These are phyloP conservation scores for Tricholoma matsutake DNA, from an alignment of 768 basidiomycete genomes.

Conservation along the genomic window DNA sequence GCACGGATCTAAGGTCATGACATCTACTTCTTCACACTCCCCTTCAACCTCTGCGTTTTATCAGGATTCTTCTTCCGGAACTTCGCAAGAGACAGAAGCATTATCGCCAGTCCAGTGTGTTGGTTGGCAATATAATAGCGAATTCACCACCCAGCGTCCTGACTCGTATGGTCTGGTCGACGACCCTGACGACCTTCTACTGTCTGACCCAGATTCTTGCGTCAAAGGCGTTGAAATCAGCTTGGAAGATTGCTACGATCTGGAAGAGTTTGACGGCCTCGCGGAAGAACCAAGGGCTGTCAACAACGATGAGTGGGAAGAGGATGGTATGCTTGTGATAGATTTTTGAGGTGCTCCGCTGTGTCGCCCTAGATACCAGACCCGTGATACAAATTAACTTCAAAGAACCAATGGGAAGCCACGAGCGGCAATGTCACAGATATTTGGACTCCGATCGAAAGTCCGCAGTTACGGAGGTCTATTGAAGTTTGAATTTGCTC, in stretches of 20 bases:
- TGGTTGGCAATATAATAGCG: neutral
- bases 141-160: neutral
- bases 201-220: conserved; percentile 10
- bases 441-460: conserved; percentile 28
- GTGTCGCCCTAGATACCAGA: neutral
- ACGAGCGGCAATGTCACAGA: neutral
- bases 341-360: conserved; percentile 8
- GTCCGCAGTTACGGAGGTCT: conserved; percentile 24
- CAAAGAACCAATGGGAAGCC: neutral
- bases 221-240: conserved; percentile 3
- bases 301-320: neutral
- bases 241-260: conserved; percentile 4
- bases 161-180: conserved; percentile 4
- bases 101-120: neutral
- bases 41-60: conserved; percentile 7
- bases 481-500: conserved; percentile 9
- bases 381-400: neutral
- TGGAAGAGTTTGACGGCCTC: conserved; percentile 8
- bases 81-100: conserved; percentile 1
- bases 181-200: conserved; percentile 12
- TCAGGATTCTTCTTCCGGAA: conserved; percentile 1
- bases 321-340: conserved; percentile 9
- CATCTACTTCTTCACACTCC: conserved; percentile 2
- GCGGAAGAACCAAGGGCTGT: no score
- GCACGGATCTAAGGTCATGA: conserved; percentile 6